These are phyloP conservation scores for Chlorella variabilis DNA, from an alignment of 163 green algal species.

Conservation along the genomic window DNA sequence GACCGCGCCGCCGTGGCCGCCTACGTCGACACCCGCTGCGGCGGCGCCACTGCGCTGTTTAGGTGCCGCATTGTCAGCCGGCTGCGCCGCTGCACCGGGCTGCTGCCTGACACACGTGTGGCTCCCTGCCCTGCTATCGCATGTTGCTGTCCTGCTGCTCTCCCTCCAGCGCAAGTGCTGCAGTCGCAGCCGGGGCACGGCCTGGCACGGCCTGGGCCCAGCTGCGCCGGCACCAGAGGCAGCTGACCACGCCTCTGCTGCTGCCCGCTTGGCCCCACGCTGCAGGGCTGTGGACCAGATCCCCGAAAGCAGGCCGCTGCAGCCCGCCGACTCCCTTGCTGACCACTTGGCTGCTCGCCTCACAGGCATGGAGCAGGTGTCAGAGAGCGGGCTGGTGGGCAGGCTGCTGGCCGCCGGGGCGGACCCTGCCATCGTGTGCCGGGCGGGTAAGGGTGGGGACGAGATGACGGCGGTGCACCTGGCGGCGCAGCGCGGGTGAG, in stretches of 20 bases:
- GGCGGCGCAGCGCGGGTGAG: constrained; percentile 9
- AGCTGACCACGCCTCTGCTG: not conserved
- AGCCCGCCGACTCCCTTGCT: not conserved
- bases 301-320: too few species aligned
- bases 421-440: constrained; percentile 1
- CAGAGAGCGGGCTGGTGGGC: not conserved
- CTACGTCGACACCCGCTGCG: not conserved
- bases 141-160: too few species aligned
- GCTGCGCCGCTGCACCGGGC: too few species aligned
- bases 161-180: too few species aligned
- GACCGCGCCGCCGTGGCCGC: not conserved
- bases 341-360: not conserved
- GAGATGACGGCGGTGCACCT: constrained; percentile 15
- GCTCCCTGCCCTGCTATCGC: too few species aligned
- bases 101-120: too few species aligned
- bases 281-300: constrained; percentile 21
- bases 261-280: not conserved
- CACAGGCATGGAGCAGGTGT: constrained; percentile 13
- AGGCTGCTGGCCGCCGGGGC: constrained; percentile 5
- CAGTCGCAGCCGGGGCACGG: too few species aligned
- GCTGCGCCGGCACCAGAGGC: not conserved
- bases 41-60: not conserved
- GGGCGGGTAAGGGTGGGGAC: not conserved
- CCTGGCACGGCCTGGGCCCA: too few species aligned
- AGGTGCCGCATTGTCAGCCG: not conserved